Conservation (phyloP, 306 rosid species). For the Casuarina glauca region DNA sequence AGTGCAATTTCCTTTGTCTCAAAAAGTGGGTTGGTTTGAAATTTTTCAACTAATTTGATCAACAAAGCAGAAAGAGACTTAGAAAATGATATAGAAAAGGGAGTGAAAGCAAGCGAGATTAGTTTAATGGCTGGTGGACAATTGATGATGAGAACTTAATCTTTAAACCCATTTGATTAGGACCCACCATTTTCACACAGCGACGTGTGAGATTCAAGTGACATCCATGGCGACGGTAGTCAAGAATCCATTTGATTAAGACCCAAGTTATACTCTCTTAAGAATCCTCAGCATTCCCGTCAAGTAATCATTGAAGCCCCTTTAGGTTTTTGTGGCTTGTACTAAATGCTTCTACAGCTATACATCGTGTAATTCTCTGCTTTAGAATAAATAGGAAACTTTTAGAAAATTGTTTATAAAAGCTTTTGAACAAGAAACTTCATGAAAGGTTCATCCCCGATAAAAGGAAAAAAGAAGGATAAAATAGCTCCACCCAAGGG, state of each 20-base stretch:
- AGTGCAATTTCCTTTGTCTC: background rate
- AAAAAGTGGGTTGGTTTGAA: conserved; percentile 18
- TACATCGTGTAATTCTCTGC: background rate
- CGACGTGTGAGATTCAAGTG: conserved; percentile 17
- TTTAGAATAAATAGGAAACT: background rate
- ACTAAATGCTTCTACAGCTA: background rate
- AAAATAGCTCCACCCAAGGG: no score
- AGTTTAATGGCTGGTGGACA: conserved; percentile 15
- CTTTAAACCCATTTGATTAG: conserved; percentile 10
- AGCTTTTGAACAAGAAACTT: no score
- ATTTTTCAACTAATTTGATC: background rate
- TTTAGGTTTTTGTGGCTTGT: conserved; percentile 12
- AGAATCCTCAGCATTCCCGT: conserved; percentile 22
- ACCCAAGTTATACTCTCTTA: conserved; percentile 27
- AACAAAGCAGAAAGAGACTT: background rate
- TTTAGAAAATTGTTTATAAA: no score
- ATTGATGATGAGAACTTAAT: conserved; percentile 18
- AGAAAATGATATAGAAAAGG: background rate
- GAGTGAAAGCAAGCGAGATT: no score
- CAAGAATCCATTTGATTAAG: conserved; percentile 34
- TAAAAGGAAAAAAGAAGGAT: no score
- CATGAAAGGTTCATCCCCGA: no score
- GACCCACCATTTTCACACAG: conserved; percentile 1
- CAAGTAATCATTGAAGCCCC: conserved; percentile 30
- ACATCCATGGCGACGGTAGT: conserved; percentile 13